Evolutionary conservation across 176 grass and related monocot genomes (phyloP).

Genomic region (Eragrostis curvula): DNA sequence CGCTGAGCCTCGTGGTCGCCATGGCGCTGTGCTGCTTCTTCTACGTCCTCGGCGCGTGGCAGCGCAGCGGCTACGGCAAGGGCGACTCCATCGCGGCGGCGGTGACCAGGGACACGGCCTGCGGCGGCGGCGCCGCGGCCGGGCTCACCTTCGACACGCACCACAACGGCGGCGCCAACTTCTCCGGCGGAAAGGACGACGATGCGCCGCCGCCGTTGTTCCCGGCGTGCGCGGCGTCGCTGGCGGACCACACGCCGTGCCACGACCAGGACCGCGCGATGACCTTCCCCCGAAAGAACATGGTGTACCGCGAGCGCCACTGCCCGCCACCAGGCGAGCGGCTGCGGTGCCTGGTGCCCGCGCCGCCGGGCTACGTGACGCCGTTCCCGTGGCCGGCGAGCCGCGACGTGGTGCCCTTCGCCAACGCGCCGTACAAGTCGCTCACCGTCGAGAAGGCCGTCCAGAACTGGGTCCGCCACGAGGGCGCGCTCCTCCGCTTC

Average conservation of each 20-base stretch:
- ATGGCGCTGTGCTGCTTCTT: slow-evolving; percentile 79
- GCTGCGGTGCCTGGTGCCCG: slow-evolving; percentile 75
- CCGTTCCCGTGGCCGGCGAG: slow-evolving; percentile 92
- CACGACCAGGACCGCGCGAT: slow-evolving; percentile 89
- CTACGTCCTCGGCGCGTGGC: slow-evolving; percentile 81
- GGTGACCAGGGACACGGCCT: slow-evolving; percentile 51
- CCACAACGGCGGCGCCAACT: slow-evolving; percentile 38
- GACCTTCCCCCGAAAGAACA: slow-evolving; percentile 76
- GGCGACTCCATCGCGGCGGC: slow-evolving; percentile 71
- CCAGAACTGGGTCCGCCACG: slow-evolving; percentile 90
- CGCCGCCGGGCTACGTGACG: slow-evolving; percentile 74
- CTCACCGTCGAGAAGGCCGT: slow-evolving; percentile 96
- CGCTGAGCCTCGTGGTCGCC: slow-evolving; percentile 60
- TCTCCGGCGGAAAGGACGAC: background rate
- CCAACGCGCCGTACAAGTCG: slow-evolving; percentile 94
- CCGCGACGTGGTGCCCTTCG: slow-evolving; percentile 82
- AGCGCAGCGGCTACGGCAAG: slow-evolving; percentile 79
- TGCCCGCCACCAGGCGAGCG: slow-evolving; percentile 72
- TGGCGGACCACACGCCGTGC: slow-evolving; percentile 92
- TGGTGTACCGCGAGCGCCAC: slow-evolving; percentile 93
- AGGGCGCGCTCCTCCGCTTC: slow-evolving; percentile 76
- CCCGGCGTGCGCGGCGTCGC: slow-evolving; percentile 54
- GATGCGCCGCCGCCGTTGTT: background rate
- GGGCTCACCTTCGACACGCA: slow-evolving; percentile 72
- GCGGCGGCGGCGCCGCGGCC: background rate